Evolutionary conservation across 208 protist species (phyloP).

Genomic region (Wallacemonas sp.): DNA sequence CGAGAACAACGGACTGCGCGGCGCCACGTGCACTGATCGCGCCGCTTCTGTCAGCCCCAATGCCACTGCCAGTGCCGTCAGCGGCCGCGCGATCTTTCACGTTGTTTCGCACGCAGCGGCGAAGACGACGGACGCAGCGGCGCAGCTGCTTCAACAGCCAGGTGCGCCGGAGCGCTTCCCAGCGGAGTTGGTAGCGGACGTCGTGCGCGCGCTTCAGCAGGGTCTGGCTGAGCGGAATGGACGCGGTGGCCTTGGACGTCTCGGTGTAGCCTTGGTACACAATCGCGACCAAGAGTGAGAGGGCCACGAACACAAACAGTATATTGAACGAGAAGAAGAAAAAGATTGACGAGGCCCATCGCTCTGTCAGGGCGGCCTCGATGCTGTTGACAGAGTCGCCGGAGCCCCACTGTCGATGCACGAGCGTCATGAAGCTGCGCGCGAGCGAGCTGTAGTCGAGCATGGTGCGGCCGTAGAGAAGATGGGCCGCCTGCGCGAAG

Average conservation of each 20-base stretch:
- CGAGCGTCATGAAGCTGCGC: constrained; percentile 3
- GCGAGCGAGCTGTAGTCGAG: constrained; percentile 7
- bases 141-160: background rate
- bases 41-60: no score
- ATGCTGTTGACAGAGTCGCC: constrained; percentile 7
- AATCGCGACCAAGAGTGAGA: constrained; percentile 3
- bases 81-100: no score
- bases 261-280: constrained; percentile 18
- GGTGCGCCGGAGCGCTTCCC: background rate
- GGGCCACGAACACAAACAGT: background rate
- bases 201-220: constrained; percentile 27
- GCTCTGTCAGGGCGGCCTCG: background rate
- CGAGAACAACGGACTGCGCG: background rate
- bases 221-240: constrained; percentile 15
- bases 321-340: constrained; percentile 11
- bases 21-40: background rate
- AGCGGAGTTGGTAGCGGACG: constrained; percentile 17
- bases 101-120: background rate
- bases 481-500: constrained; percentile 20
- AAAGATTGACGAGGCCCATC: constrained; percentile 2
- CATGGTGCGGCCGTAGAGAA: constrained; percentile 23
- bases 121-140: background rate
- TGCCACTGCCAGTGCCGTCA: no score
- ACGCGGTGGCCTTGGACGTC: background rate
- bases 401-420: constrained; percentile 13